Evolutionary conservation across 192 early-diverging fungal species (phyloP).

Genomic region (Kappamyces sp.): DNA sequence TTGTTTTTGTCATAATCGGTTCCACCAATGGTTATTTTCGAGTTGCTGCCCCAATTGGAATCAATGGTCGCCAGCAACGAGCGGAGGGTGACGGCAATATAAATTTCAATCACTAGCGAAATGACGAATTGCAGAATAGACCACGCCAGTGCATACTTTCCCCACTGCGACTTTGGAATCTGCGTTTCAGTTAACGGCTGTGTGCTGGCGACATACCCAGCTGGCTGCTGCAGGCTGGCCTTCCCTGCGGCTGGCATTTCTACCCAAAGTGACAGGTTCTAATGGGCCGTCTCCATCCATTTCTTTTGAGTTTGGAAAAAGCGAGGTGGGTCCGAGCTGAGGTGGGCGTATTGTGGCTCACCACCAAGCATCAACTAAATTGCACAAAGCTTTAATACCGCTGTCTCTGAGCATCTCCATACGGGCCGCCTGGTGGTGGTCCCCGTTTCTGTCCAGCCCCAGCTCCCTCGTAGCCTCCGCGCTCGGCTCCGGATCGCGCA

Average conservation of each 20-base stretch:
- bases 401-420: background rate
- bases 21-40: too few species aligned
- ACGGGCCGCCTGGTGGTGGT: background rate
- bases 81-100: constrained; percentile 6
- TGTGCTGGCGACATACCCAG: background rate
- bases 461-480: background rate
- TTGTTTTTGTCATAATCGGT: background rate
- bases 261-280: constrained; percentile 12
- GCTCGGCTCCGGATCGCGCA: background rate
- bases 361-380: background rate
- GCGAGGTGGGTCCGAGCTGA: background rate
- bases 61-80: background rate
- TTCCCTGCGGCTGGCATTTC: background rate
- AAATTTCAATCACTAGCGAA: constrained; percentile 12
- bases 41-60: background rate
- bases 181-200: background rate
- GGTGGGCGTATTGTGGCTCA: background rate
- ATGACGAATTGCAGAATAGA: constrained; percentile 32
- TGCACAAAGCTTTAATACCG: constrained; percentile 1
- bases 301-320: background rate
- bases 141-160: constrained; percentile 34
- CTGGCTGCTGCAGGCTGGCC: background rate
- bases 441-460: background rate
- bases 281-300: constrained; percentile 15
- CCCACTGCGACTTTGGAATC: constrained; percentile 38